Base-by-base conservation (phyloP, 1,139 yeast species). In the Protomyces inouyei region DNA sequence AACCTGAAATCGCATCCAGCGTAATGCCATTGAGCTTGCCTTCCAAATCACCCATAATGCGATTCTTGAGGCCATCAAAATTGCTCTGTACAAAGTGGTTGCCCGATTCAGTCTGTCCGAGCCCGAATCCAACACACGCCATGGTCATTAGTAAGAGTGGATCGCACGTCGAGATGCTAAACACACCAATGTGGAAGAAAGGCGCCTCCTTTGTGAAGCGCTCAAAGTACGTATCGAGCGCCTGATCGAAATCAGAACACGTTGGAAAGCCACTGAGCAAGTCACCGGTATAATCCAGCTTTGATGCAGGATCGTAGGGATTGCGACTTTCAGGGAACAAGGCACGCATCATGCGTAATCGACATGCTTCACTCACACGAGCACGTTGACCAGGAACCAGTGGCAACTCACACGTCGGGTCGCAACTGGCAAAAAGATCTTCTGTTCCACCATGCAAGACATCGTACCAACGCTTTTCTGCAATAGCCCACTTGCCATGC, bases 311-410 rank as follows among this genome's bases (percentile, higher is more conserved):
- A 28, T 59, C 25, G 53, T 52, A 59, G 6, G 57, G 63, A 28
- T 59, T 59, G 40, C 36, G 40, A 21, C 53, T 52, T 40, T 14
- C 21, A 1, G 63, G 63, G 10, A 38, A 59, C 38, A 59, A 25
- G 53, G 63, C 55, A 25, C 36, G 35, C 40, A 59, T 40, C 57
- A 59, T 52, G n/a, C 63, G 56, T 18, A 59, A 23, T 8, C 63
- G 63, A 52, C 63, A 59, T 25, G 56, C 63, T 28, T 59, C 63
- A n/a, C 53, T 40, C 37, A 59, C 63, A 32, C 57, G 57, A 10
- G 63, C 37, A 12, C 57, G 52, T 18, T 21, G 21, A 35, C 63
- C 57, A 36, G 43, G 36, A 21, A 32, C 23, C 25, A 12, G 25
- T 18, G 63, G 48, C 21, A 38, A 9, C 32, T 36, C 43, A 43